Evolutionary conservation across 257 asterid genomes (phyloP), one percentile per base, ranked within the genome.

Genomic region (Ophiorrhiza pumila): DNA sequence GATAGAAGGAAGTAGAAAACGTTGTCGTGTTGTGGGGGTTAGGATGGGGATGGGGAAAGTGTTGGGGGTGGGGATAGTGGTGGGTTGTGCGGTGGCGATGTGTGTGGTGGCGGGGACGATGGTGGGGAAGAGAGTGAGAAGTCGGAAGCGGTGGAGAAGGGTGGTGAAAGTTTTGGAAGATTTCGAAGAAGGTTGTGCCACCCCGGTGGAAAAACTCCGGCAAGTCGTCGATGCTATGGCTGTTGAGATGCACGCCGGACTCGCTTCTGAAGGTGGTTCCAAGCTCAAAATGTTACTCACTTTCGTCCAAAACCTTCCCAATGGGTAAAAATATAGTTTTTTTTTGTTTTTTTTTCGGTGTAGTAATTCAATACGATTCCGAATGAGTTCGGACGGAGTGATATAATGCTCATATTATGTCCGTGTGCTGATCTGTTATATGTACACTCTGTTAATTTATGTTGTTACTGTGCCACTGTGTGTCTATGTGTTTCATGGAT

Each of bases 211-310:
- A 75, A 84, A 92, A 78, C 82, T 92, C 67, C 83, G 93, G 46
- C 94, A 92, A 76, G 96, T 90, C 20, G 98, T 90, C 20, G 98
- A 90, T 74, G 98, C 96, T 58, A 87, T 92, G 98, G 96, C 92
- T 39, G 92, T 92, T 64, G 98, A 90, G 89, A 92, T 92, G 98
- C 96, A 90, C 85, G 98, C 98, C 18, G 98, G 98, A 4, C 84
- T 92, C 39, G 98, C 96, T 31, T 90, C 97, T 12, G 97, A 90
- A 79, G 97, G 96, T 53, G 98, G 98, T 45, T 87, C 94, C 31
- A 92, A 92, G 84, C 98, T 92, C 57, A 92, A 87, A 83, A 92
- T 92, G 98, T 84, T 92, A 71, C 89, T 92, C 71, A 92, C 96
- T n/a, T 85, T 78, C 78, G 88, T 92, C 41, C 82, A 87, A 58